Base-by-base conservation (phyloP, 306 rosid species). In the Fragaria vesca region DNA sequence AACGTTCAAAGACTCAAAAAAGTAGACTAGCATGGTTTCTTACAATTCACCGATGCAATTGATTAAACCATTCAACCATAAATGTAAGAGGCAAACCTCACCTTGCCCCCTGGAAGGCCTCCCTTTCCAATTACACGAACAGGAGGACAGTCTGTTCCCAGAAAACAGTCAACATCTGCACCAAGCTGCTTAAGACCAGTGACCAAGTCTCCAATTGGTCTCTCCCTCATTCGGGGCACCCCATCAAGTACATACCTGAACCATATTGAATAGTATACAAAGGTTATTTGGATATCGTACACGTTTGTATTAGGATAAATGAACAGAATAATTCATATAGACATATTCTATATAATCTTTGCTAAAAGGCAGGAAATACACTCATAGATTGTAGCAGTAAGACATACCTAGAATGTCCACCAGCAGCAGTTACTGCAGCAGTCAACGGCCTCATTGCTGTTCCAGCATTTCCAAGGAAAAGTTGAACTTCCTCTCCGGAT, bases 61-160 rank as follows among this genome's bases (percentile, higher is more conserved):
- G 12, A 57, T 77, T 20, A 69, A 20, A 21, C 38, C 13, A 78
- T 24, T 34, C 74, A 54, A 20, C 52, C 30, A 65, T 28, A 40
- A 61, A 66, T 5, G 11, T 30, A 34, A 46, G 36, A 68, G 51
- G 79, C 54, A 82, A 72, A 79, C 76, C 83, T 65, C 74, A 96
- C 99, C 91, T 93, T 96, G 34, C 99, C 99, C 47, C 99, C 99
- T 1, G 99, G 99, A 85, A 96, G 98, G 43, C 99, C 99, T 65
- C 97, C 98, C 75, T 91, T 96, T 75, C 97, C 99, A 87, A 86
- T 73, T 18, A 96, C 88, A 57, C 93, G 94, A 65, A 96, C 98
- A 55, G 99, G 99, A 32, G 99, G 99, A 79, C 99, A 96, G 65
- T 91, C 87, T 71, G 99, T 96, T 82, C 99, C 99, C 15, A 88